These are phyloP conservation scores for Hibiscus tridactylites DNA, from an alignment of 345 rosid genomes.

Conservation along the genomic window DNA sequence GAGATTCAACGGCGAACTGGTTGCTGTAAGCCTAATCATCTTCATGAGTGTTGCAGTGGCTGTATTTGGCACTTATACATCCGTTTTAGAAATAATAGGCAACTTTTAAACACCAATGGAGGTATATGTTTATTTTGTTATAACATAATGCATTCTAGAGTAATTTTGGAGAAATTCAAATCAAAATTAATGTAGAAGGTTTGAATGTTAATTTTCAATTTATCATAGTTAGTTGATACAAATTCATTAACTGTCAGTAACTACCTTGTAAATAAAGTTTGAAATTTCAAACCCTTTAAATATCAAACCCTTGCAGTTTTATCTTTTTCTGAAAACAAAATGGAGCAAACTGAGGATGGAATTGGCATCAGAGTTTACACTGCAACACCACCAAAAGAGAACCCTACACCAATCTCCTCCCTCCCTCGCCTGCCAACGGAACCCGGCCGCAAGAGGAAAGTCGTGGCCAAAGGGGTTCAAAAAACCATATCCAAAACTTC, in stretches of 20 bases:
- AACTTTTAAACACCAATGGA: constrained; percentile 10
- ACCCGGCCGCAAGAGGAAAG: constrained; percentile 40
- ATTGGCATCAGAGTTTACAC: constrained; percentile 54
- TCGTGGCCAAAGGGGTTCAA: constrained; percentile 62
- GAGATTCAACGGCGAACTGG: background rate
- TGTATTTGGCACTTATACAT: constrained; percentile 44
- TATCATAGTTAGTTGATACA: too few relatives aligned
- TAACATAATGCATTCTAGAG: background rate
- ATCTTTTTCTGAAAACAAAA: background rate
- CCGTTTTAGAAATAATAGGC: constrained; percentile 31
- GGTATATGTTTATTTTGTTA: background rate
- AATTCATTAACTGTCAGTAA: constrained; percentile 11
- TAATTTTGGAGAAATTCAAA: too few relatives aligned
- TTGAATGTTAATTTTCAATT: too few relatives aligned
- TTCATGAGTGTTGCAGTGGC: constrained; percentile 26
- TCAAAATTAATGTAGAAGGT: too few relatives aligned
- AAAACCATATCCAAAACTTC: constrained; percentile 67
- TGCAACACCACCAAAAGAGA: constrained; percentile 30
- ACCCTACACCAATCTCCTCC: constrained; percentile 20
- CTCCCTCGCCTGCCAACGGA: constrained; percentile 13
- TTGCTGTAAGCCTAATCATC: constrained; percentile 18
- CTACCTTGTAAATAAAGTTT: background rate
- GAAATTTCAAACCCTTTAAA: constrained; percentile 7
- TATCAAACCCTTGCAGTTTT: constrained; percentile 1
- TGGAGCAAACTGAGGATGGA: constrained; percentile 48